These are phyloP conservation scores for Phycomyces blakesleeanus DNA, from an alignment of 192 early-diverging fungal genomes.

Conservation along the genomic window DNA sequence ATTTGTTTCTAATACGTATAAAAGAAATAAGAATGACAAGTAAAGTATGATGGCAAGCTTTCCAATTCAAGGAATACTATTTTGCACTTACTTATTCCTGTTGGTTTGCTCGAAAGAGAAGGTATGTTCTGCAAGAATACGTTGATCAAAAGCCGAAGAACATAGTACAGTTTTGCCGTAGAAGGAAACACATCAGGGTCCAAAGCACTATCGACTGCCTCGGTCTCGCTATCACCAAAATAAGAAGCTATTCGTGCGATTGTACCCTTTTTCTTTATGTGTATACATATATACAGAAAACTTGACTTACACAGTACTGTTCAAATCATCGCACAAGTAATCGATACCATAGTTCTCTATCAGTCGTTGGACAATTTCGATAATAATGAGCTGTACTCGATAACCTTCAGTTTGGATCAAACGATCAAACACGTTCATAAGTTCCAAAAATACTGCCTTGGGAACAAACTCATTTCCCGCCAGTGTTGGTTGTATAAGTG, in stretches of 20 bases:
- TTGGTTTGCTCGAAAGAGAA: constrained; percentile 25
- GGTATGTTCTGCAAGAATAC: constrained; percentile 47
- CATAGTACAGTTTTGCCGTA: constrained; percentile 38
- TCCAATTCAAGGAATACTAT: background rate
- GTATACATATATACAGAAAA: too few relatives aligned
- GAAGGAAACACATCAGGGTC: constrained; percentile 34
- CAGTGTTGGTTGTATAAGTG: constrained; percentile 47
- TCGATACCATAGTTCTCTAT: constrained; percentile 35
- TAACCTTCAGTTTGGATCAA: constrained; percentile 67
- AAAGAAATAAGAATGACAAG: too few relatives aligned
- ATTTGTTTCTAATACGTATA: background rate
- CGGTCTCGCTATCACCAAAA: constrained; percentile 9
- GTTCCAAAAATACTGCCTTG: constrained; percentile 59
- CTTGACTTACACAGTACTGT: constrained; percentile 16
- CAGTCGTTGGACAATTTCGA: constrained; percentile 49
- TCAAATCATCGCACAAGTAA: constrained; percentile 40
- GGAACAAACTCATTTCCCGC: constrained; percentile 37
- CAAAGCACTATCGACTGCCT: constrained; percentile 22
- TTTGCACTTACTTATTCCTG: constrained; percentile 19
- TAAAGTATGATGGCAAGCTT: too few relatives aligned
- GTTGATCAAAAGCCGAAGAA: constrained; percentile 38
- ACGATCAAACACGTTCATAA: constrained; percentile 67
- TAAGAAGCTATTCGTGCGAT: background rate
- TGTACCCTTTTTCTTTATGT: too few relatives aligned
- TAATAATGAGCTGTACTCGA: constrained; percentile 50